phyloP scores from a whole-genome alignment of 1,139 yeast species.

The Kluyveromyces sp. region DNA sequence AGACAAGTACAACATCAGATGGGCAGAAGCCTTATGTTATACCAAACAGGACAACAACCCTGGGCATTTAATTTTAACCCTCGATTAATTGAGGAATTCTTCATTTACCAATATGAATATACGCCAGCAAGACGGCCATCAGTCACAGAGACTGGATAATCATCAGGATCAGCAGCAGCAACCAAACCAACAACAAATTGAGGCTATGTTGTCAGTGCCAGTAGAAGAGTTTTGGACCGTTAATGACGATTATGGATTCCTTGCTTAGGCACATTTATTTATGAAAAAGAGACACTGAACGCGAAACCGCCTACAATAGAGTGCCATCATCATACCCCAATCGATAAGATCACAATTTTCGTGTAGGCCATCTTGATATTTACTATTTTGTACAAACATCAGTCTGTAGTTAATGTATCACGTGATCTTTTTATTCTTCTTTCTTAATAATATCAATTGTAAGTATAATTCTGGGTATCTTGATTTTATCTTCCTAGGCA shows the following conservation, averaged over 20 bases:
- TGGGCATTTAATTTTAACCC: background rate
- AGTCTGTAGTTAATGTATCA: no score
- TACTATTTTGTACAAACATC: no score
- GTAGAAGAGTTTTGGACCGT: constrained; percentile 39
- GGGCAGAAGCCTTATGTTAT: constrained; percentile 1
- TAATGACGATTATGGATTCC: constrained; percentile 38
- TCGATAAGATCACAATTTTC: no score
- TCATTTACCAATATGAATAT: constrained; percentile 1
- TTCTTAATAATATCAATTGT: no score
- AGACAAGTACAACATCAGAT: constrained; percentile 22
- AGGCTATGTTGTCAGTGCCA: constrained; percentile 24
- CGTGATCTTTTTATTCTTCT: no score
- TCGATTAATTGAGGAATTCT: constrained; percentile 3
- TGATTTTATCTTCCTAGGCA: no score
- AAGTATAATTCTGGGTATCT: no score
- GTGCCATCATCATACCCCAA: no score
- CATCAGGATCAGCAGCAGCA: constrained; percentile 1
- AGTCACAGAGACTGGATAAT: constrained; percentile 6
- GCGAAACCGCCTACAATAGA: no score
- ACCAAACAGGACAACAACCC: constrained; percentile 5
- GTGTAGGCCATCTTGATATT: no score
- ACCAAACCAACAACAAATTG: constrained; percentile 4
- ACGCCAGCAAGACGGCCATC: constrained; percentile 6
- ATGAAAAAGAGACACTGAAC: no score
- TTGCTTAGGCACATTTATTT: constrained; percentile 22